Conservation (phyloP, 768 basidiomycete species). For the Mycena vulgaris region DNA sequence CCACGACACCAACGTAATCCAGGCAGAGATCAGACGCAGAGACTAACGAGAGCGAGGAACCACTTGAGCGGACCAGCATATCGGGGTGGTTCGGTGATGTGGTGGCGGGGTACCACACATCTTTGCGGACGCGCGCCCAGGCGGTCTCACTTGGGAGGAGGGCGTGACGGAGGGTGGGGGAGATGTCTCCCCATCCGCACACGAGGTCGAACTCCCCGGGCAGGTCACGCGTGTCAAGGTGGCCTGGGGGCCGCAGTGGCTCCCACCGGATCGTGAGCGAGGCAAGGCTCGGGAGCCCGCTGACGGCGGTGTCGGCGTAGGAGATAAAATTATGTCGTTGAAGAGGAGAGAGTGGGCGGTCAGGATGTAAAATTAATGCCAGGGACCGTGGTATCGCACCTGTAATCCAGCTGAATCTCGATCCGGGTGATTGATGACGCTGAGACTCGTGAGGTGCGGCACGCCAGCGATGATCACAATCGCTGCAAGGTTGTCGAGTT, state of each 20-base stretch:
- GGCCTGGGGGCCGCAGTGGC: neutral
- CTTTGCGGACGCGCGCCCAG: neutral
- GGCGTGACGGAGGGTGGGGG: neutral
- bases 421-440: neutral
- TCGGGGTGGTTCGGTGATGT: neutral
- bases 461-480: neutral
- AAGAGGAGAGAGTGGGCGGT: neutral
- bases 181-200: neutral
- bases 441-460: neutral
- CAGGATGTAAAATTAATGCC: neutral
- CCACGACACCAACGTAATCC: neutral
- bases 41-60: neutral
- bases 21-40: neutral
- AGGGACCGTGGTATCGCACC: neutral
- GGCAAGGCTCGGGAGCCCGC: neutral
- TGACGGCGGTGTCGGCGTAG: neutral
- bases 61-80: conserved; percentile 12
- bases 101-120: conserved; percentile 14
- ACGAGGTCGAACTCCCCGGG: neutral
- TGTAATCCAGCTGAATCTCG: neutral
- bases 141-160: conserved; percentile 13
- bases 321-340: neutral
- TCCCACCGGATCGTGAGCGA: neutral
- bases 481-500: neutral
- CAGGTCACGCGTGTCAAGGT: neutral